A percentile compares a stretch with the other conserved stretches of the same genome.
Conservation (phyloP, 1,284 basidiomycete genomes). For the Microbotryum intermedium region DNA sequence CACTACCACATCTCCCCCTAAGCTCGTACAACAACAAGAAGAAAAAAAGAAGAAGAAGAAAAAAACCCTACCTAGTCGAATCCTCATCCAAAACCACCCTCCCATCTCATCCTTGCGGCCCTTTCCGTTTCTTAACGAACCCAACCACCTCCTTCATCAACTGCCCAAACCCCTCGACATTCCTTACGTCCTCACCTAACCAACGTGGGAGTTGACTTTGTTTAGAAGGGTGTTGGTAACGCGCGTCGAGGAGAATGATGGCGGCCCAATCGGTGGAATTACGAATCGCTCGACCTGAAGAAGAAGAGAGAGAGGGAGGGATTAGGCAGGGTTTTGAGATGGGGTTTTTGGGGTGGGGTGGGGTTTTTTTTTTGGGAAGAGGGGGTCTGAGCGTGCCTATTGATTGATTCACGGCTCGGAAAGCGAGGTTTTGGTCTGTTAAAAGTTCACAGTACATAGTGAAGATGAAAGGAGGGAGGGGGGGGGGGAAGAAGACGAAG, state of each 20-base stretch:
- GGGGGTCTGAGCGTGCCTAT: slow-evolving; percentile 58
- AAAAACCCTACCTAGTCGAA: background rate
- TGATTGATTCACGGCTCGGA: slow-evolving; percentile 77
- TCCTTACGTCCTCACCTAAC: slow-evolving; percentile 62
- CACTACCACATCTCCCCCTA: too few species aligned
- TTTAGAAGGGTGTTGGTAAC: slow-evolving; percentile 62
- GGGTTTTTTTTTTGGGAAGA: too few species aligned
- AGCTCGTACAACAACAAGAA: too few species aligned
- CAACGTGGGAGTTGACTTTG: slow-evolving; percentile 71
- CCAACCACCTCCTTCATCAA: slow-evolving; percentile 47
- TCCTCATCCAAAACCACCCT: background rate
- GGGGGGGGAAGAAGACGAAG: background rate
- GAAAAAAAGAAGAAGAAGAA: too few species aligned
- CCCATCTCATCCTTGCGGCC: background rate
- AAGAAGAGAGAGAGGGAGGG: background rate
- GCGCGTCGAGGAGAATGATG: slow-evolving; percentile 66
- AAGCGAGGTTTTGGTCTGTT: slow-evolving; percentile 33
- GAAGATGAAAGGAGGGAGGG: background rate
- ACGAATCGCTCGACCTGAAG: slow-evolving; percentile 73
- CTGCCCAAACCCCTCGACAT: slow-evolving; percentile 63
- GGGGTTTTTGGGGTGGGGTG: too few species aligned
- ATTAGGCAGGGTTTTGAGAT: too few species aligned
- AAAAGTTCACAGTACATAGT: too few species aligned
- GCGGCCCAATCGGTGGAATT: slow-evolving; percentile 75
- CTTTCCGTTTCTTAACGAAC: slow-evolving; percentile 1